phyloP scores from a whole-genome alignment of 2,329 filamentous ascomycete species.

The Escovopsis weberi region DNA sequence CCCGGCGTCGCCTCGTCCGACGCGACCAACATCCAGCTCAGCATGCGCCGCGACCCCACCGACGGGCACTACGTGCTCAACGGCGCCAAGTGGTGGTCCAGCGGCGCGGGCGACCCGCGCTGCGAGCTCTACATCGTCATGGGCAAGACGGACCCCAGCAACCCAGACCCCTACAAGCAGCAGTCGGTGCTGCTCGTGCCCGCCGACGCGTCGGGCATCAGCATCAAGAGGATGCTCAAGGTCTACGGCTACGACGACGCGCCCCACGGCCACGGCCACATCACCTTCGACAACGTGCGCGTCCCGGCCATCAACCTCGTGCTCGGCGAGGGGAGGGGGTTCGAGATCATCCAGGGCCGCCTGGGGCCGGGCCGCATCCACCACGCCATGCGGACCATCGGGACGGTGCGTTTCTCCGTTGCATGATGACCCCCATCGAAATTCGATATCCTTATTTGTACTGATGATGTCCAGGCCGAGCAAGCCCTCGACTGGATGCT shows the following conservation, averaged over 20 bases:
- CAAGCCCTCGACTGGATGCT: slow-evolving; percentile 90
- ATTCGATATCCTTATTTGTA: too few species aligned
- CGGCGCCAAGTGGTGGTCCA: slow-evolving; percentile 98
- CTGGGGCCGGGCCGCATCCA: slow-evolving; percentile 93
- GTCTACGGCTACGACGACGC: slow-evolving; percentile 97
- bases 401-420: slow-evolving; percentile 41
- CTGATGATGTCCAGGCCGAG: slow-evolving; percentile 43
- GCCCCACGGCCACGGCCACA: slow-evolving; percentile 93
- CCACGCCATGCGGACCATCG: slow-evolving; percentile 92
- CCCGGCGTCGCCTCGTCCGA: slow-evolving; percentile 78
- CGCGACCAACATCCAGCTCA: slow-evolving; percentile 82
- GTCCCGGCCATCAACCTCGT: slow-evolving; percentile 76
- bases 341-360: slow-evolving; percentile 96
- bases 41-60: slow-evolving; percentile 68
- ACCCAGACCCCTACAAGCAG: slow-evolving; percentile 69
- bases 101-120: slow-evolving; percentile 80
- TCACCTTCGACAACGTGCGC: slow-evolving; percentile 78
- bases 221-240: slow-evolving; percentile 81
- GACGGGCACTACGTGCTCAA: slow-evolving; percentile 66
- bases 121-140: slow-evolving; percentile 94
- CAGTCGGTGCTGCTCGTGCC: slow-evolving; percentile 90
- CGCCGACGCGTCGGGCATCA: slow-evolving; percentile 66
- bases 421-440: background rate
- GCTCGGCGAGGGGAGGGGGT: slow-evolving; percentile 83
- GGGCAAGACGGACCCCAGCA: slow-evolving; percentile 72